Evolutionary conservation across 1,284 basidiomycete genomes (phyloP).

Genomic region (Fistulinella staudtii): DNA sequence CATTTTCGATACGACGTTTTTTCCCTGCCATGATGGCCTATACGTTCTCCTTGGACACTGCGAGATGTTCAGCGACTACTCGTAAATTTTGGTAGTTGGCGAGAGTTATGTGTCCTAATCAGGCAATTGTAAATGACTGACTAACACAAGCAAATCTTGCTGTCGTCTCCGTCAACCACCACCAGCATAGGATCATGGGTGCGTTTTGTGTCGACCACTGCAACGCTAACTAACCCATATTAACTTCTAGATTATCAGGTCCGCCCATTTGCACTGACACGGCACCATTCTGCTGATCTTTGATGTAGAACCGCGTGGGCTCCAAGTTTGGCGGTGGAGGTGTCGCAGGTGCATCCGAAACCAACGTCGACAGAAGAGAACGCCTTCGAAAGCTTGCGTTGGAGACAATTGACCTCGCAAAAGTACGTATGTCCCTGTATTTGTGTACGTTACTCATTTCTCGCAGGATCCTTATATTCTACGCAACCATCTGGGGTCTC

Average conservation of each 20-base stretch:
- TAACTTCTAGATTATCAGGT: conserved; percentile 45
- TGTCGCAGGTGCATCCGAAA: conserved; percentile 89
- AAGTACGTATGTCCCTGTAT: conserved; percentile 45
- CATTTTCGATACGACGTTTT: conserved; percentile 61
- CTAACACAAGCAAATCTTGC: conserved; percentile 1
- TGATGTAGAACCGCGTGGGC: conserved; percentile 80
- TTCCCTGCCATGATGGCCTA: conserved; percentile 41
- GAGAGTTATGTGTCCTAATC: conserved; percentile 13
- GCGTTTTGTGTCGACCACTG: conserved; percentile 1
- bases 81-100: conserved; percentile 8
- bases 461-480: conserved; percentile 95
- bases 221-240: conserved; percentile 3
- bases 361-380: conserved; percentile 93
- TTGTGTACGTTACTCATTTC: conserved; percentile 2
- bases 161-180: not conserved
- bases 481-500: conserved; percentile 93
- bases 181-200: conserved; percentile 21
- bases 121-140: conserved; percentile 8
- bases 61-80: too few relatives aligned
- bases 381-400: conserved; percentile 92
- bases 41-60: too few relatives aligned
- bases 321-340: conserved; percentile 96
- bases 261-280: conserved; percentile 1
- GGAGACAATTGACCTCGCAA: conserved; percentile 95
- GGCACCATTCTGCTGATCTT: conserved; percentile 1